Evolutionary conservation across 345 rosid species (phyloP).

Genomic region (Sisymbrium irio): DNA sequence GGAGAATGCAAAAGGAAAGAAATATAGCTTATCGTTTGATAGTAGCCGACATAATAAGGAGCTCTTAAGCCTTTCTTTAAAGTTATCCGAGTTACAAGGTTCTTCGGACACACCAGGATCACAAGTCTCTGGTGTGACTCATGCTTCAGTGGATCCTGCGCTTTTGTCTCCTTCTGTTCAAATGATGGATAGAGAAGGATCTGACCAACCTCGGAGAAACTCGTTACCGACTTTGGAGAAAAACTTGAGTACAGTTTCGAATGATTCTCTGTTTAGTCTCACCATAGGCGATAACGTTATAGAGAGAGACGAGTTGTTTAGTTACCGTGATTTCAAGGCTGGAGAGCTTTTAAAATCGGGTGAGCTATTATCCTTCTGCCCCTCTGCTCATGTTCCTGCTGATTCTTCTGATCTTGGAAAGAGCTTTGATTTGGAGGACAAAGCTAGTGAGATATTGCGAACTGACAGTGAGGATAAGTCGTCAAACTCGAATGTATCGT

Average conservation of each 20-base stretch:
- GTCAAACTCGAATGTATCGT: slow-evolving; percentile 11
- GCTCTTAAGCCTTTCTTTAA: slow-evolving; percentile 24
- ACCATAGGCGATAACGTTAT: slow-evolving; percentile 32
- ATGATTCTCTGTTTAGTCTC: slow-evolving; percentile 46
- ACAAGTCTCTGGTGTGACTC: slow-evolving; percentile 42
- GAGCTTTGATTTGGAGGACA: slow-evolving; percentile 29
- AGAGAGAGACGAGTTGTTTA: slow-evolving; percentile 36
- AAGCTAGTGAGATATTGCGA: not conserved
- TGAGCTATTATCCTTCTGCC: slow-evolving; percentile 30
- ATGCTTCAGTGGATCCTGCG: slow-evolving; percentile 29
- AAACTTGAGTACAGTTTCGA: slow-evolving; percentile 34
- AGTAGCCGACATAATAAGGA: slow-evolving; percentile 18
- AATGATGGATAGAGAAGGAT: slow-evolving; percentile 63
- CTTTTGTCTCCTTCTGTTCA: slow-evolving; percentile 46
- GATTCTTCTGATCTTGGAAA: slow-evolving; percentile 30
- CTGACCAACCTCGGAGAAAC: slow-evolving; percentile 11
- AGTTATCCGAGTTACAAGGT: slow-evolving; percentile 29
- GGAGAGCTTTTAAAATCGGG: slow-evolving; percentile 25
- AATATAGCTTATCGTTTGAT: slow-evolving; percentile 8
- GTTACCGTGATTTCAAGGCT: slow-evolving; percentile 33
- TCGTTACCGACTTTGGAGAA: slow-evolving; percentile 26
- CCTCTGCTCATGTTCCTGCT: slow-evolving; percentile 8
- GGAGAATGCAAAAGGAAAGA: slow-evolving; percentile 10
- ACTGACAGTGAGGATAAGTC: slow-evolving; percentile 28
- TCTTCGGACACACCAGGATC: slow-evolving; percentile 30